phyloP scores from a whole-genome alignment of 1,284 basidiomycete genomes.

The Boletellus deceptivus region DNA sequence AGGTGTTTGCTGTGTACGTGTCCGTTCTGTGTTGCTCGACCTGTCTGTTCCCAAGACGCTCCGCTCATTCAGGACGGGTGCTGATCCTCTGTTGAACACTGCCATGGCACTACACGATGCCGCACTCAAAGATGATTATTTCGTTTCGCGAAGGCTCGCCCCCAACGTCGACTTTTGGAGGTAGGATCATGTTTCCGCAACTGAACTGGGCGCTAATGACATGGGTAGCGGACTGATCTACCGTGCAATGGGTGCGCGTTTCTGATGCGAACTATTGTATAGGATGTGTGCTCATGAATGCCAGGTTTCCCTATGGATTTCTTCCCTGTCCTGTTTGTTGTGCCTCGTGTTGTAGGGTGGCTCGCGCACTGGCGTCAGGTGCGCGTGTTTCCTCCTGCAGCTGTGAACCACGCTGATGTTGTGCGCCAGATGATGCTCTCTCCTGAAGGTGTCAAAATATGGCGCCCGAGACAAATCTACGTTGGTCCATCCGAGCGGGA shows the following conservation, averaged over 20 bases:
- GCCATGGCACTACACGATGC: constrained; percentile 86
- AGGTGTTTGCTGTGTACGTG: constrained; percentile 76
- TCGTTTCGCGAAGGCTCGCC: constrained; percentile 69
- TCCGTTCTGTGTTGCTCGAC: neutral
- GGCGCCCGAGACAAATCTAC: constrained; percentile 85
- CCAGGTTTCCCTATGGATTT: constrained; percentile 85
- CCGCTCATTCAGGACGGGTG: constrained; percentile 59
- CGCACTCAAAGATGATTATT: constrained; percentile 87
- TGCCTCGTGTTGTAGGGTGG: constrained; percentile 88
- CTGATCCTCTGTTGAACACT: constrained; percentile 79
- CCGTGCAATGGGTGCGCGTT: constrained; percentile 73
- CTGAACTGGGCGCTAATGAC: neutral
- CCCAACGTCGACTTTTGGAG: constrained; percentile 86
- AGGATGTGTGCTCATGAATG: neutral
- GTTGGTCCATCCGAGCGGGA: constrained; percentile 70
- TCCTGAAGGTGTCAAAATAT: constrained; percentile 85
- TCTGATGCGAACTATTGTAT: neutral
- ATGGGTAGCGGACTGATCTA: constrained; percentile 74
- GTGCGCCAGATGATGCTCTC: constrained; percentile 77
- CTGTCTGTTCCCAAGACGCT: neutral
- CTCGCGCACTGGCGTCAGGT: constrained; percentile 85
- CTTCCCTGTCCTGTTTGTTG: constrained; percentile 87
- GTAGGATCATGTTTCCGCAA: constrained; percentile 7
- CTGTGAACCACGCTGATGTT: constrained; percentile 9
- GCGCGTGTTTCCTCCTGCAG: neutral